A percentile compares a stretch with the other conserved stretches of the same genome.
Conservation (phyloP, 2,329 filamentous ascomycete species). For the Akanthomyces uredinophilus region DNA sequence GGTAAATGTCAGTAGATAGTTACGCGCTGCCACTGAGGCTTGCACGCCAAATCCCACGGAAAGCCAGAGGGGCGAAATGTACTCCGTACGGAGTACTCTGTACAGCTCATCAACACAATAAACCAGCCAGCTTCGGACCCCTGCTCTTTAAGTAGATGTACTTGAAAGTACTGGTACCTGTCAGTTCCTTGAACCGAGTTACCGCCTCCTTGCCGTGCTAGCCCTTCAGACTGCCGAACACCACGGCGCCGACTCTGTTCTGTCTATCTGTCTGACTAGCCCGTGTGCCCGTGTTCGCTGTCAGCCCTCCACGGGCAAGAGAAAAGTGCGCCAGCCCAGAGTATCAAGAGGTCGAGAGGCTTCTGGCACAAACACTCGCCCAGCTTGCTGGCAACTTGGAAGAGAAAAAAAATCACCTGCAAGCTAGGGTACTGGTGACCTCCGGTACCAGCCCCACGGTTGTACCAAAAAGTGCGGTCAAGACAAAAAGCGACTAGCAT, state of each 20-base stretch:
- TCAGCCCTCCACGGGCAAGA: too few species aligned
- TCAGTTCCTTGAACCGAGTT: too few species aligned
- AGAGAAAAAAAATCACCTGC: too few species aligned
- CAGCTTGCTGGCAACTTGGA: too few species aligned
- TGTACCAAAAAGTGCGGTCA: neutral
- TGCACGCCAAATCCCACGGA: neutral
- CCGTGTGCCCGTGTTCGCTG: too few species aligned
- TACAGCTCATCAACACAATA: neutral
- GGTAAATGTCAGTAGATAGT: neutral
- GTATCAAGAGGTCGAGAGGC: too few species aligned
- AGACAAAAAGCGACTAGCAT: neutral
- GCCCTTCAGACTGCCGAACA: neutral
- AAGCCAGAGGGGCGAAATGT: neutral
- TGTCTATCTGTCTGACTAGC: too few species aligned
- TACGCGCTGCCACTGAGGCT: neutral
- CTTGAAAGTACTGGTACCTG: neutral
- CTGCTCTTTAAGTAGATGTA: neutral
- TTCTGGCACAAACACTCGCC: too few species aligned
- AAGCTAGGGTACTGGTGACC: too few species aligned
- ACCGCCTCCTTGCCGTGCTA: neutral
- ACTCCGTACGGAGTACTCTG: too few species aligned
- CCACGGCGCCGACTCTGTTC: neutral
- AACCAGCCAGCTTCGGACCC: neutral
- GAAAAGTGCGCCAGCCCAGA: too few species aligned
- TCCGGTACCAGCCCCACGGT: neutral